Percentiles rank a stretch among this genome's conserved stretches.
phyloP scores from a whole-genome alignment of 2,329 filamentous ascomycete species.

The Plectosphaerella sp. region DNA sequence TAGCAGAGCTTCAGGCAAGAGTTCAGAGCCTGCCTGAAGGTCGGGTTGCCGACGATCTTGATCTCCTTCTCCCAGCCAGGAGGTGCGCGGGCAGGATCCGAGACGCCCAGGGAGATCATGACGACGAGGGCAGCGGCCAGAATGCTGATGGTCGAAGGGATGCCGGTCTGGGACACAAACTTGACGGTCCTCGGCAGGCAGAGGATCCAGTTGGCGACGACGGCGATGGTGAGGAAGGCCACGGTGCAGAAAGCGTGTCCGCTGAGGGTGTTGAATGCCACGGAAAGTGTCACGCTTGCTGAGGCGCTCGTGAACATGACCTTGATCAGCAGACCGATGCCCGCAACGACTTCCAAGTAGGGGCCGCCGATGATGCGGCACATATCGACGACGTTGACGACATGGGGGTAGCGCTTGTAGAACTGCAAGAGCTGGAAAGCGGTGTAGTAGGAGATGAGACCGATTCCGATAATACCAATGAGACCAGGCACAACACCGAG shows the following conservation, averaged over 20 bases:
- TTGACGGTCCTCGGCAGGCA: conserved; percentile 65
- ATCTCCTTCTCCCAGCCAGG: conserved; percentile 21
- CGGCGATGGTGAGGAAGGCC: conserved; percentile 58
- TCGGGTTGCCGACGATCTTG: conserved; percentile 8
- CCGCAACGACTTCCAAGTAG: conserved; percentile 18
- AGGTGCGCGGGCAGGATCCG: conserved; percentile 21
- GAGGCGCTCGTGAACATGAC: conserved; percentile 67
- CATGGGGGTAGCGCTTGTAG: conserved; percentile 63
- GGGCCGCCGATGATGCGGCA: conserved; percentile 43
- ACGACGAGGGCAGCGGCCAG: conserved; percentile 28
- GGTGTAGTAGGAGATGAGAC: conserved; percentile 61
- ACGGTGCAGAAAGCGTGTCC: conserved; percentile 60
- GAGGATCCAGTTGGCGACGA: conserved; percentile 56
- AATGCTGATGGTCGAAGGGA: conserved; percentile 27
- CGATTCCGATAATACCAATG: conserved; percentile 60
- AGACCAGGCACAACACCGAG: conserved; percentile 64
- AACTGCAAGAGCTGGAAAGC: conserved; percentile 55
- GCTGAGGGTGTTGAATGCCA: conserved; percentile 66
- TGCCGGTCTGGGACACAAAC: conserved; percentile 22
- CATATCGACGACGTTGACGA: conserved; percentile 69
- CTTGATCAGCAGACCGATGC: conserved; percentile 65
- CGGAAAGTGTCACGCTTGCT: conserved; percentile 61
- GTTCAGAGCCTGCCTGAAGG: conserved; percentile 25
- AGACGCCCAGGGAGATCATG: conserved; percentile 28
- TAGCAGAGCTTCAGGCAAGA: conserved; percentile 29